Base-by-base conservation (phyloP, 768 basidiomycete species). In the Boletus rex-veris region DNA sequence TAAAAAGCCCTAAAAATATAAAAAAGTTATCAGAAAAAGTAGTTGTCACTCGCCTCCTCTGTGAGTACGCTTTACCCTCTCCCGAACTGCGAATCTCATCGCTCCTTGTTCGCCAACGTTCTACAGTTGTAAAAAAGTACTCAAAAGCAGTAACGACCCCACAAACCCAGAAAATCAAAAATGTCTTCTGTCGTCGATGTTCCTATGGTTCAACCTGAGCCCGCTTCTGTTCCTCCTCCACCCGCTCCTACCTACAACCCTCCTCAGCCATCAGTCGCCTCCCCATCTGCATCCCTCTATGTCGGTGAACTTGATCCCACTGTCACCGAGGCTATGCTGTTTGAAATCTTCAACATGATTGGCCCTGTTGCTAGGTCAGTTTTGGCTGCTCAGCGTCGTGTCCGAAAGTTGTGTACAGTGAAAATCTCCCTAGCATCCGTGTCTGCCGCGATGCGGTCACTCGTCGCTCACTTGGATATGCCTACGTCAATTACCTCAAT, bases 261-360 rank as follows among this genome's bases (percentile, higher is more conserved):
- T 53, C 75, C 84, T 33, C 71, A 76, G 49, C 59, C 67, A n/a
- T 65, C 77, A n/a, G 69, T 74, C 55, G 75, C 84, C 39, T 79
- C 86, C 54, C 90, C 90, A 21, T 92, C 90, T 49, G 91, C 91
- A 21, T 97, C 94, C 54, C 90, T 99, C 65, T 99, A 99, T 76
- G 97, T 99, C 58, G 97, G 97, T 55, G 97, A 99, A 77, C 88
- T 99, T 62, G 97, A 98, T 75, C 87, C 91, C 65, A 89, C 91
- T 60, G 97, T 99, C 75, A 92, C 95, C 36, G 97, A 99, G 80
- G 96, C 97, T 53, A 98, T 98, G 93, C 84, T 99, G 50, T 99
- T 98, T 71, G 97, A 99, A 80, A 98, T 99, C 73, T 99, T 99
- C 81, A 97, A 97, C 73, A 96, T 98, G 92, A 93, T 98, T 74